These are phyloP conservation scores for Colletotrichum spaethianum DNA, from an alignment of 2,329 filamentous ascomycete species.

Conservation along the genomic window DNA sequence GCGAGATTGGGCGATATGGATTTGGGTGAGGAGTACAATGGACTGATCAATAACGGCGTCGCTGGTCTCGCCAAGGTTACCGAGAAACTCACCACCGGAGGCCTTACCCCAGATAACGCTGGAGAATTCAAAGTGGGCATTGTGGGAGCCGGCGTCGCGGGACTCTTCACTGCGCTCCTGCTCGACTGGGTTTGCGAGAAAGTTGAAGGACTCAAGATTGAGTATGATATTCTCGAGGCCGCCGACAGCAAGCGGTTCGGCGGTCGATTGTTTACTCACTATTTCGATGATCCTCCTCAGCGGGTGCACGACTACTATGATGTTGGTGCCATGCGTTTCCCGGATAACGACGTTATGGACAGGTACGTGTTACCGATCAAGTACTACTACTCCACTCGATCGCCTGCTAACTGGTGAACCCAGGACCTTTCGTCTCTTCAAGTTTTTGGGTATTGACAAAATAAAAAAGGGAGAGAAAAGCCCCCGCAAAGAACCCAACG, in stretches of 20 bases:
- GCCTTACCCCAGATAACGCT: not conserved
- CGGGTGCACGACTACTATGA: conserved; percentile 56
- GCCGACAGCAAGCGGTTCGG: conserved; percentile 48
- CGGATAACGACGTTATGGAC: conserved; percentile 50
- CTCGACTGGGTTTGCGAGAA: conserved; percentile 48
- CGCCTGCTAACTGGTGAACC: not conserved
- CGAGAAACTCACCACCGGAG: not conserved
- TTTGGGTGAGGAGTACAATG: too few relatives aligned
- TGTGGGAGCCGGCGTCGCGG: conserved; percentile 53
- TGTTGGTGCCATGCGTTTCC: conserved; percentile 58
- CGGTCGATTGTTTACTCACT: conserved; percentile 53
- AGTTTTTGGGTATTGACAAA: not conserved
- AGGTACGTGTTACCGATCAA: not conserved
- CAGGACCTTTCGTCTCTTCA: conserved; percentile 2
- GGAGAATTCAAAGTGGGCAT: conserved; percentile 47
- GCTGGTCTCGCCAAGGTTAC: not conserved
- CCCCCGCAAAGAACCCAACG: not conserved
- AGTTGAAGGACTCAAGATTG: conserved; percentile 52
- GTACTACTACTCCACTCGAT: not conserved
- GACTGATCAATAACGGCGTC: not conserved
- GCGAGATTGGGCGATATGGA: not conserved
- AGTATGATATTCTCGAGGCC: conserved; percentile 52
- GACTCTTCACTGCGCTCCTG: conserved; percentile 53
- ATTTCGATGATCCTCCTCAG: conserved; percentile 44
- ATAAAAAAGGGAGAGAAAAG: not conserved